Base-by-base conservation (phyloP, 192 early-diverging fungal genomes). In the Obelidium mucronatum region DNA sequence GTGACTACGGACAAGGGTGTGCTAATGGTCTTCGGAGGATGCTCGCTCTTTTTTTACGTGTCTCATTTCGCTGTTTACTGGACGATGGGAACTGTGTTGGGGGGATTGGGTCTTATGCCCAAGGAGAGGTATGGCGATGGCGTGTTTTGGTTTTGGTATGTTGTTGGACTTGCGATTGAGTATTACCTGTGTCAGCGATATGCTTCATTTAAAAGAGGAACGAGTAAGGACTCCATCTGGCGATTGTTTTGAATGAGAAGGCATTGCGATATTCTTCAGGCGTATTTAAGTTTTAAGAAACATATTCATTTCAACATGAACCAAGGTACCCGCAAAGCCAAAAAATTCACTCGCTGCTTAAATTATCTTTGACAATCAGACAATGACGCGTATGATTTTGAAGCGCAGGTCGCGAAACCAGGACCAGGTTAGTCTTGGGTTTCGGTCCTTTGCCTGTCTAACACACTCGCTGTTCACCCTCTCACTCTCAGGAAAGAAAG, bases 161-260 rank as follows among this genome's bases (percentile, higher is more conserved):
- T 44, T 1, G 2, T 54, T 22, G 70, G 53, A 31, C 55, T 72
- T 17, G 70, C 24, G 11, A 40, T 59, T 28, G 70, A 72, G 72
- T 74, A 74, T 62, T 40, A 8, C 11, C 11, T 63, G 34, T 74
- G 72, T 40, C 36, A 28, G 24, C 5, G 19, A 33, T 74, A 62
- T 54, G 72, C 22, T 11, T 30, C 8, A 24, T 74, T 74, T 22
- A 74, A 74, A 39, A 51, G 40, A 1, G 42, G 40, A 15, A 74
- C 72, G 17, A 28, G 28, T 1, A 51, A 54, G 72, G 72, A 74
- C 51, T 74, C 72, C 15, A 13, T 74, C 2, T 74, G 72, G 72
- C 72, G 72, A 19, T 48, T 74, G 72, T 74, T 74, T 48, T 74
- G 36, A 62, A 44, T 48, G 11, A 6, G 44, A 19, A 48, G 8